Conservation (phyloP, 345 rosid species). For the Turnera subulata region DNA sequence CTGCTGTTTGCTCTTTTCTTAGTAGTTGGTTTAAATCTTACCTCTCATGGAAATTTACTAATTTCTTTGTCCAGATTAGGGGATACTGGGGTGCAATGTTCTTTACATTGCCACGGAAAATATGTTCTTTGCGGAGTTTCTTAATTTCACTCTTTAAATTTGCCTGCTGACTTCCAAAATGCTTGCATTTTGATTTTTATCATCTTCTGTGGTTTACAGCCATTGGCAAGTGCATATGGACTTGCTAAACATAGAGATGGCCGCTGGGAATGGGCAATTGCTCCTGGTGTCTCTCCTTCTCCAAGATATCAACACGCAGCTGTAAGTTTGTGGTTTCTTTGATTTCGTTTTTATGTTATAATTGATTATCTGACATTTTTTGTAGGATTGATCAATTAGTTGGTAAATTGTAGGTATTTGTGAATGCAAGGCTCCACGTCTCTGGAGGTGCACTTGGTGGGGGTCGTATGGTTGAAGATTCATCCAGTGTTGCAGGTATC, state of each 20-base stretch:
- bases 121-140: no score
- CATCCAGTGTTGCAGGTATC: slow-evolving; percentile 94
- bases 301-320: slow-evolving; percentile 99
- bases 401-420: slow-evolving; percentile 65
- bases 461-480: slow-evolving; percentile 99
- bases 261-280: slow-evolving; percentile 99
- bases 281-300: slow-evolving; percentile 98
- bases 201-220: slow-evolving; percentile 40
- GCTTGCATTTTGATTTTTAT: no score
- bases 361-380: not conserved
- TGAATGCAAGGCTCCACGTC: slow-evolving; percentile 96
- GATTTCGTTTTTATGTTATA: slow-evolving; percentile 9
- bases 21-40: no score
- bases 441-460: slow-evolving; percentile 99
- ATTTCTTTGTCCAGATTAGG: no score
- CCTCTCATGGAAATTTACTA: no score
- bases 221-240: slow-evolving; percentile 95
- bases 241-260: slow-evolving; percentile 99
- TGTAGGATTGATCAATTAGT: slow-evolving; percentile 8
- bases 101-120: no score
- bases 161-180: no score
- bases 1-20: no score
- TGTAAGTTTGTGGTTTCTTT: slow-evolving; percentile 44
- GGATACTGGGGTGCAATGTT: no score
- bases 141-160: no score